Evolutionary conservation across 306 rosid species (phyloP), one percentile per base, ranked within the genome.

Genomic region (Phaseolus lunatus): DNA sequence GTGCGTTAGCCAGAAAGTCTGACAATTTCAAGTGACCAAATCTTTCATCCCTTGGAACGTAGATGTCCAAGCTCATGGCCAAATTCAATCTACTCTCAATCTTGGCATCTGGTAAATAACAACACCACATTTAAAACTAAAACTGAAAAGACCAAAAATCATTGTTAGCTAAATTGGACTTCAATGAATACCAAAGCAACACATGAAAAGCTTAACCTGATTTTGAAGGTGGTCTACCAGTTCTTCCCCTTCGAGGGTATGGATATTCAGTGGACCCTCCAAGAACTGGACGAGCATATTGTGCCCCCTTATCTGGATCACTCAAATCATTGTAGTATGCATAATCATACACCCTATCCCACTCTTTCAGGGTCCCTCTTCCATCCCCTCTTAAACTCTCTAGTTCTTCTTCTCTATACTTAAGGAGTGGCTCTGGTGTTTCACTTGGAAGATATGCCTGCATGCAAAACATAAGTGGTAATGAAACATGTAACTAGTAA

Each of bases 271-370:
- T 31, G 4, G 93, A 87, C 54, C 98, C 98, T 80, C 98, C 98
- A 0, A 93, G 91, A 82, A 91, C 72, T 11, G 92, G 97, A 26
- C 98, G 96, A 16, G 22, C 86, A 66, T 84, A 83, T 26, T 83
- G 14, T 2, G 78, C 47, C 49, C 87, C 85, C 61, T 82, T 80
- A 54, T 90, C 92, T 1, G 96, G 91, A 52, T 83, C 78, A 0
- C 87, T 88, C 80, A 93, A 47, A 53, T 93, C 96, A 69, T 93
- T 91, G 66, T 93, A 93, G 49, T 39, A 83, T 29, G 86, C 98
- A 81, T 93, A 93, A 53, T 87, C 98, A 75, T 93, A 93, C 20
- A 91, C 86, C 52, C 97, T 91, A 11, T 93, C 96, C 93, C 98
- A 90, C 72, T 86, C 87, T 61, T 85, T 72, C 13, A 84, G 88